These are phyloP conservation scores for Rhytidhysteron rufulum DNA, from an alignment of 2,329 filamentous ascomycete species.

Conservation along the genomic window DNA sequence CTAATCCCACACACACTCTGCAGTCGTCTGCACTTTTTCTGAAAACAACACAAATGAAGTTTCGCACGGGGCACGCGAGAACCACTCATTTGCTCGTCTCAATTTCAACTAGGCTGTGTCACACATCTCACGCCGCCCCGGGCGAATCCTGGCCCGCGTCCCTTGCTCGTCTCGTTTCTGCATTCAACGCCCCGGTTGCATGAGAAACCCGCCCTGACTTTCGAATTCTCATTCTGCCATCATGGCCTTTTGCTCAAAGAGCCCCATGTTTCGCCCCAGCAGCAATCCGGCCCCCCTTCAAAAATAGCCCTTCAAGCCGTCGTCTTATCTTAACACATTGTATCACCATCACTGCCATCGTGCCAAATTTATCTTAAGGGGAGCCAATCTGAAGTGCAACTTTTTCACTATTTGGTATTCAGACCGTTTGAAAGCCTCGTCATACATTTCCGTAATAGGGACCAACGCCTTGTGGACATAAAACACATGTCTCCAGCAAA, in stretches of 20 bases:
- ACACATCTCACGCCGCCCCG: background rate
- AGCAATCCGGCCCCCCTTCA: constrained; percentile 5
- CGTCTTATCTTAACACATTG: background rate
- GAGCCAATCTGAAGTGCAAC: no score
- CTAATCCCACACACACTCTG: no score
- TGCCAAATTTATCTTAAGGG: no score
- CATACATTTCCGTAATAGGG: constrained; percentile 1
- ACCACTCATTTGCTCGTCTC: background rate
- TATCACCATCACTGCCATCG: no score
- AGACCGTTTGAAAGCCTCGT: background rate
- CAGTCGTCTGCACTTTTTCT: no score
- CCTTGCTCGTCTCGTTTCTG: background rate
- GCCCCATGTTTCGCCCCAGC: constrained; percentile 10
- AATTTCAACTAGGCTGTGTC: background rate
- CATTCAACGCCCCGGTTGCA: constrained; percentile 1
- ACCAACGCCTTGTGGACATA: background rate
- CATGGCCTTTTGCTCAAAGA: constrained; percentile 1
- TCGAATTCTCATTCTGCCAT: no score
- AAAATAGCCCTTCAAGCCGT: background rate
- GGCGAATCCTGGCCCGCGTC: background rate
- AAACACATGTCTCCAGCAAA: constrained; percentile 1
- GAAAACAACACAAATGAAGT: no score
- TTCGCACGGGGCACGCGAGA: no score
- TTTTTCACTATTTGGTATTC: constrained; percentile 1
- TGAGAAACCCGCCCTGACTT: background rate